Percentiles rank a stretch among this genome's conserved stretches.
Conservation (phyloP, 257 asterid genomes). For the Penstemon davidsonii region DNA sequence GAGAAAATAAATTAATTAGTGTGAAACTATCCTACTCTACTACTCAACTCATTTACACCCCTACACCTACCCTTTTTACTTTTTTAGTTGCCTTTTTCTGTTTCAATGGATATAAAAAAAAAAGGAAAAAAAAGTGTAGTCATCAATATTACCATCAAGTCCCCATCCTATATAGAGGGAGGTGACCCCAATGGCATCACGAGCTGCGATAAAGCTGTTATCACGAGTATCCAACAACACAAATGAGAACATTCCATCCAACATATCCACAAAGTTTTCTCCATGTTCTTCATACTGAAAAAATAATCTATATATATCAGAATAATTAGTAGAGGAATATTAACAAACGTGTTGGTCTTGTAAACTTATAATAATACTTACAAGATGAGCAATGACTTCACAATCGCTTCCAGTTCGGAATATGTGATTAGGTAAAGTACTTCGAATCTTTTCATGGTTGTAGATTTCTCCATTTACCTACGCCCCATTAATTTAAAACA, state of each 20-base stretch:
- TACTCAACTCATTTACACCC: too few relatives aligned
- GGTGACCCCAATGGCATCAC: constrained; percentile 95
- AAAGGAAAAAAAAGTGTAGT: neutral
- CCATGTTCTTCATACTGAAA: constrained; percentile 91
- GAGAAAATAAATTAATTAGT: neutral
- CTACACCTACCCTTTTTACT: neutral
- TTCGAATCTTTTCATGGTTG: constrained; percentile 83
- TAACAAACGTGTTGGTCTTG: neutral
- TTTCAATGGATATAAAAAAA: neutral
- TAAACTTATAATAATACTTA: constrained; percentile 39
- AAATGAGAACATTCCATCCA: constrained; percentile 96
- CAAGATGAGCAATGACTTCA: constrained; percentile 98
- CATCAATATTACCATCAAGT: constrained; percentile 64
- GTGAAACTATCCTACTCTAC: neutral
- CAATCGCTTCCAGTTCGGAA: constrained; percentile 93
- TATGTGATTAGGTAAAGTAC: constrained; percentile 65
- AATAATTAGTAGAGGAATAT: neutral
- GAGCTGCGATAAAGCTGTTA: constrained; percentile 84
- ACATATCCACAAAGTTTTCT: constrained; percentile 81
- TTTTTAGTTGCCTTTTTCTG: neutral
- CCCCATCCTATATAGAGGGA: constrained; percentile 97
- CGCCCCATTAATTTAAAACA: constrained; percentile 1
- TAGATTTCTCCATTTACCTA: constrained; percentile 98
- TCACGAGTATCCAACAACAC: constrained; percentile 88
- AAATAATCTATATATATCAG: neutral